Percentiles rank a stretch among this genome's conserved stretches.
phyloP scores from a whole-genome alignment of 331 rosid genomes.

The Rosa hybrid region DNA sequence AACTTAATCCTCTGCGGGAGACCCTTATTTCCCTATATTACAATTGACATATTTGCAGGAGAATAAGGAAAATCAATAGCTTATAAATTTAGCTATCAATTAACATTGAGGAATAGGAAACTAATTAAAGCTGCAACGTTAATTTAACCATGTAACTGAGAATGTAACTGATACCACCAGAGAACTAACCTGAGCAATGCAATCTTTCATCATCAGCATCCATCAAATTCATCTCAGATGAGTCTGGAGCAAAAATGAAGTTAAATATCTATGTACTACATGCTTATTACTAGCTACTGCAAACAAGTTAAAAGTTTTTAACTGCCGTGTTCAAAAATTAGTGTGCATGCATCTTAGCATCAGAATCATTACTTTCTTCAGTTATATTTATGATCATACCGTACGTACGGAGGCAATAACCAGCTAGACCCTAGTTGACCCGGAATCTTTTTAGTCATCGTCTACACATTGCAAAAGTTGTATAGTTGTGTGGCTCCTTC shows the following conservation, averaged over 20 bases:
- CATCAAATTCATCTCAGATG: neutral
- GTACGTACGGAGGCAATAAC: no score
- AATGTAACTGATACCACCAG: neutral
- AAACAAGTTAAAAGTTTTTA: neutral
- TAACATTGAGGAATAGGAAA: neutral
- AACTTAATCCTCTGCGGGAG: no score
- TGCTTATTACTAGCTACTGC: neutral
- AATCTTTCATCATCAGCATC: neutral
- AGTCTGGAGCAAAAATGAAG: neutral
- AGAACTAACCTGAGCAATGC: neutral
- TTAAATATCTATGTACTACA: neutral
- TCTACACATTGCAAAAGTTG: no score
- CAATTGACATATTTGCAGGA: no score
- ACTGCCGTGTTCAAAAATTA: neutral
- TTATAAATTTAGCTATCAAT: no score
- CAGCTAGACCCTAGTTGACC: no score
- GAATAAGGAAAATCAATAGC: no score
- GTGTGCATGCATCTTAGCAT: no score
- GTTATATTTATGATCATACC: no score
- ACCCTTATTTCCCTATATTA: no score
- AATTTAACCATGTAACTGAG: neutral
- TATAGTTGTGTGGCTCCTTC: neutral
- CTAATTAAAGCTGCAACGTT: neutral
- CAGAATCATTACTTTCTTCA: no score
- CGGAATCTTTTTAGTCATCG: no score